Percentiles rank a stretch among this genome's conserved stretches.
Conservation (phyloP, 129 eudicot genomes). For the Scalesia atractyloides region DNA sequence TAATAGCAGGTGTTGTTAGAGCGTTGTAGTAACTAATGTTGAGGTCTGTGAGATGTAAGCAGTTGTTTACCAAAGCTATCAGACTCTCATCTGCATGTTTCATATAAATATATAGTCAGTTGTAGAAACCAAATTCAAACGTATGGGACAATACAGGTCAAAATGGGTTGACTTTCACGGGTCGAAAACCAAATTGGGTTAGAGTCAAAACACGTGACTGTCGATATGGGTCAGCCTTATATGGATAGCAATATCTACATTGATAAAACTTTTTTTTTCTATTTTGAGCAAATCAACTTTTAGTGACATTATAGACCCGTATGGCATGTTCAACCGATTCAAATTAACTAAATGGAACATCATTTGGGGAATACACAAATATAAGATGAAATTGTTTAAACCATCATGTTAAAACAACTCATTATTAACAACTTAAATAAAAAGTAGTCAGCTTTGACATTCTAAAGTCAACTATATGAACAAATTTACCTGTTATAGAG, state of each 20-base stretch:
- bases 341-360: too few relatives aligned
- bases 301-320: background rate
- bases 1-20: constrained; percentile 94
- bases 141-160: background rate
- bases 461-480: too few relatives aligned
- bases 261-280: too few relatives aligned
- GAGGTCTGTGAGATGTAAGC: constrained; percentile 38
- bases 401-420: background rate
- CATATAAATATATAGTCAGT: background rate
- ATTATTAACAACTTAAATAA: background rate
- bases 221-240: background rate
- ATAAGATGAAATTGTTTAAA: too few relatives aligned
- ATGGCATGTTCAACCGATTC: too few relatives aligned
- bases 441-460: background rate
- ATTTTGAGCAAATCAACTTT: too few relatives aligned
- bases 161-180: too few relatives aligned
- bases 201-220: background rate
- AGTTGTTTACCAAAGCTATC: too few relatives aligned
- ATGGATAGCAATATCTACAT: too few relatives aligned
- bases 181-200: too few relatives aligned
- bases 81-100: too few relatives aligned
- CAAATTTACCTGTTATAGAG: too few relatives aligned
- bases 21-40: constrained; percentile 98
- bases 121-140: background rate
- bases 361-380: background rate